These are phyloP conservation scores for Cladorrhinum samala DNA, from an alignment of 495 filamentous ascomycete genomes.

Conservation along the genomic window DNA sequence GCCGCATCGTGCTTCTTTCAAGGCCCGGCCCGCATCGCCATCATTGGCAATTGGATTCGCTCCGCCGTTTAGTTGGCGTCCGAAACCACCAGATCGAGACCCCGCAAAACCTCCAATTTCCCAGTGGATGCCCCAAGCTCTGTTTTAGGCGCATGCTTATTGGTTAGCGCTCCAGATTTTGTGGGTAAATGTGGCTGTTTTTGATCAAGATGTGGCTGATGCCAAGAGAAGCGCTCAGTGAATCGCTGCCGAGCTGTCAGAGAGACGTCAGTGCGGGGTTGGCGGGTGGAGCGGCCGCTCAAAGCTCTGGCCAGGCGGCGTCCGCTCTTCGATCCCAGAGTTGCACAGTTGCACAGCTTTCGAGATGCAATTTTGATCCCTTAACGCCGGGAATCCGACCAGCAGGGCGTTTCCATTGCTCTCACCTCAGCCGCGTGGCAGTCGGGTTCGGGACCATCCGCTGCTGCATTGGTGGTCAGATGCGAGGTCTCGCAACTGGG, in stretches of 20 bases:
- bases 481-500: too few species aligned
- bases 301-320: too few species aligned
- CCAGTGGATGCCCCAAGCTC: not conserved
- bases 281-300: not conserved
- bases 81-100: too few species aligned
- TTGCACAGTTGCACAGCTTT: not conserved
- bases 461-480: too few species aligned
- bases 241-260: not conserved
- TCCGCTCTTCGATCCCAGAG: not conserved
- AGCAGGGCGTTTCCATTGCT: too few species aligned
- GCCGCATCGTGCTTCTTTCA: conserved; percentile 27
- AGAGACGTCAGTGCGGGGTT: not conserved
- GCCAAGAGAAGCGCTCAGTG: not conserved
- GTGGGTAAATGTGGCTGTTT: not conserved
- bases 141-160: too few species aligned
- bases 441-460: too few species aligned
- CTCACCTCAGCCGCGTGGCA: too few species aligned
- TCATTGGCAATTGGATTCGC: conserved; percentile 11
- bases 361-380: too few species aligned
- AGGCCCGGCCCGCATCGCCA: conserved; percentile 26
- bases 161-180: too few species aligned
- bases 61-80: conserved; percentile 10
- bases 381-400: too few species aligned
- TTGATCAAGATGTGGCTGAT: not conserved
- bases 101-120: conserved; percentile 2